phyloP scores from a whole-genome alignment of 371 early-diverging fungal species.

The Rhizopus microsporus region DNA sequence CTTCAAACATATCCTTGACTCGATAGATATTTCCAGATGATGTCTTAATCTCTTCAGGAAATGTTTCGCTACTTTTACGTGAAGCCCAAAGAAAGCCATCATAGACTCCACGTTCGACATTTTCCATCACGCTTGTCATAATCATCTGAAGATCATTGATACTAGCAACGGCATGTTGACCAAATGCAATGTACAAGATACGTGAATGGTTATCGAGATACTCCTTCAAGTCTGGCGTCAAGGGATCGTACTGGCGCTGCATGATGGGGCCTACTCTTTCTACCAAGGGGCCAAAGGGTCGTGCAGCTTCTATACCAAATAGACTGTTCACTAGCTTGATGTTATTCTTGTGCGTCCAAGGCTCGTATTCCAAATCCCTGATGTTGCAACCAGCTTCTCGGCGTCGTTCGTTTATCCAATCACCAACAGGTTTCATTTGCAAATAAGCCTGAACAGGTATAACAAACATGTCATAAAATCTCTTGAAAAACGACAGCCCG shows the following conservation, averaged over 20 bases:
- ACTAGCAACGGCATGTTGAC: conserved; percentile 22
- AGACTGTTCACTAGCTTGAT: conserved; percentile 36
- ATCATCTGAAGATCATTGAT: conserved; percentile 12
- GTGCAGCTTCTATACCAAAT: conserved; percentile 29
- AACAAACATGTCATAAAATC: conserved; percentile 23
- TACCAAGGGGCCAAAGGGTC: conserved; percentile 37
- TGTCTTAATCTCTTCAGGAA: conserved; percentile 12
- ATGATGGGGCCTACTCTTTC: conserved; percentile 43
- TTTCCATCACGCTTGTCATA: conserved; percentile 23
- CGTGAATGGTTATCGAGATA: conserved; percentile 23
- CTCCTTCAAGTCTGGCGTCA: conserved; percentile 4
- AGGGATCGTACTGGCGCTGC: conserved; percentile 18
- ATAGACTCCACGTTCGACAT: conserved; percentile 13
- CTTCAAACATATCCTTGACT: conserved; percentile 1
- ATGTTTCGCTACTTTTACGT: neutral
- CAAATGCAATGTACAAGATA: conserved; percentile 39
- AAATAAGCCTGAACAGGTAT: conserved; percentile 2
- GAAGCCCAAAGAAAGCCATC: conserved; percentile 41
- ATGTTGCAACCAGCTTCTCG: neutral
- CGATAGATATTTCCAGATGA: conserved; percentile 1
- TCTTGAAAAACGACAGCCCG: conserved; percentile 10
- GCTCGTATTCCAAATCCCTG: neutral
- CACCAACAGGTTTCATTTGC: neutral
- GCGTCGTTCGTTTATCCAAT: neutral
- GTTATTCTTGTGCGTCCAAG: neutral